Percentiles rank a stretch among this genome's conserved stretches.
Evolutionary conservation across 306 rosid genomes (phyloP).

Genomic region (Quercus suber): DNA sequence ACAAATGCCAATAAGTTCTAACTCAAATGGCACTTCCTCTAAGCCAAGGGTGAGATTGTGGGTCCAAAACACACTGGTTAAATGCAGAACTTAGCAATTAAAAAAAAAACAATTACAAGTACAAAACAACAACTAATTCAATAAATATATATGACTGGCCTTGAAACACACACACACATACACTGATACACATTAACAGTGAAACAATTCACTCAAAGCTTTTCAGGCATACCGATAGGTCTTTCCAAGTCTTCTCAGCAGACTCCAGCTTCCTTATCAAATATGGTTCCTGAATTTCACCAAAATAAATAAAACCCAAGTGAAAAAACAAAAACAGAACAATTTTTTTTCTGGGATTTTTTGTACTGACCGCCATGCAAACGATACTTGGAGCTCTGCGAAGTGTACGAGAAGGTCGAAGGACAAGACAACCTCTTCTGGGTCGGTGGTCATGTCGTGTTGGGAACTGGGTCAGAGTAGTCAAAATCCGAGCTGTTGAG

Average conservation of each 20-base stretch:
- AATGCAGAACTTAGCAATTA: no score
- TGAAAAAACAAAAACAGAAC: neutral
- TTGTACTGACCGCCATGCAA: slow-evolving; percentile 83
- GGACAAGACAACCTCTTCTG: slow-evolving; percentile 23
- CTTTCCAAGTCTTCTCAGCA: slow-evolving; percentile 95
- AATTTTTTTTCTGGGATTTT: neutral
- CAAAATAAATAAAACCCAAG: neutral
- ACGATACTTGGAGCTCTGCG: slow-evolving; percentile 41
- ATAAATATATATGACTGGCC: neutral
- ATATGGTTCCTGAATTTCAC: slow-evolving; percentile 73
- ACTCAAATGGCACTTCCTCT: no score
- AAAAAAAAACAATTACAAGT: no score
- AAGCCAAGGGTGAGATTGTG: no score
- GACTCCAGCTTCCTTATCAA: slow-evolving; percentile 82
- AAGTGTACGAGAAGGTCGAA: slow-evolving; percentile 26
- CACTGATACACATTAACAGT: neutral
- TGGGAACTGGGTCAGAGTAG: slow-evolving; percentile 26
- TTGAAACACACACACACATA: neutral
- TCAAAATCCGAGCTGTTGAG: slow-evolving; percentile 49
- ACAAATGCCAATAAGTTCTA: neutral
- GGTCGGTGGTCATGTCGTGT: slow-evolving; percentile 30
- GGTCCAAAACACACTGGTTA: no score
- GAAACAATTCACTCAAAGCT: slow-evolving; percentile 3
- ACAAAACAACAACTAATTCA: neutral
- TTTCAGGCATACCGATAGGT: slow-evolving; percentile 62